Evolutionary conservation across 1,139 yeast species (phyloP).

Genomic region (Geotrichum australiense): DNA sequence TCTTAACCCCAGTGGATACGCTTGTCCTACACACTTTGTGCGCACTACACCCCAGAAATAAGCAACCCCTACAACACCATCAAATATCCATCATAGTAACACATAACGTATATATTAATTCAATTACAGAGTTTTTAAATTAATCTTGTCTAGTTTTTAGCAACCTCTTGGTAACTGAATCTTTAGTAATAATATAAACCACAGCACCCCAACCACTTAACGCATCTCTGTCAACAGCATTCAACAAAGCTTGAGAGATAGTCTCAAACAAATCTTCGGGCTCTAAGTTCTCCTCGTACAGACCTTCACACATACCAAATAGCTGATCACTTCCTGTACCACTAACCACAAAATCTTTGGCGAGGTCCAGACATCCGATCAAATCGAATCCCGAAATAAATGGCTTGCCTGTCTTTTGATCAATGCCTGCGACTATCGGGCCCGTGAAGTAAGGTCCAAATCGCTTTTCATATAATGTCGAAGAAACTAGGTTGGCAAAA

Average conservation of each 20-base stretch:
- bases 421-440: constrained; percentile 93
- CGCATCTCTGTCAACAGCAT: constrained; percentile 97
- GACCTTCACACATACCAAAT: constrained; percentile 98
- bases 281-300: constrained; percentile 87
- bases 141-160: constrained; percentile 93
- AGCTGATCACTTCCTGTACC: constrained; percentile 96
- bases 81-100: too few species aligned
- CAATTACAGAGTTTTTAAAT: too few species aligned
- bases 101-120: too few species aligned
- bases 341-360: constrained; percentile 91
- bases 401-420: constrained; percentile 73
- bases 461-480: constrained; percentile 77
- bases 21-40: constrained; percentile 79
- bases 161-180: constrained; percentile 78
- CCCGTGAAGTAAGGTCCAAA: constrained; percentile 97
- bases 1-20: constrained; percentile 77
- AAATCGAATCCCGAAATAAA: constrained; percentile 93
- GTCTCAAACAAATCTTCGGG: constrained; percentile 97
- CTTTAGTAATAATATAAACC: constrained; percentile 88
- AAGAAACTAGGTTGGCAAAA: constrained; percentile 85
- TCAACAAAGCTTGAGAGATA: constrained; percentile 84
- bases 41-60: constrained; percentile 38
- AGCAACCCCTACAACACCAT: too few species aligned
- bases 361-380: constrained; percentile 94
- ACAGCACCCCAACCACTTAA: constrained; percentile 98